Conservation (phyloP, 805 yeast genomes). For the Clavispora carvajalis region DNA sequence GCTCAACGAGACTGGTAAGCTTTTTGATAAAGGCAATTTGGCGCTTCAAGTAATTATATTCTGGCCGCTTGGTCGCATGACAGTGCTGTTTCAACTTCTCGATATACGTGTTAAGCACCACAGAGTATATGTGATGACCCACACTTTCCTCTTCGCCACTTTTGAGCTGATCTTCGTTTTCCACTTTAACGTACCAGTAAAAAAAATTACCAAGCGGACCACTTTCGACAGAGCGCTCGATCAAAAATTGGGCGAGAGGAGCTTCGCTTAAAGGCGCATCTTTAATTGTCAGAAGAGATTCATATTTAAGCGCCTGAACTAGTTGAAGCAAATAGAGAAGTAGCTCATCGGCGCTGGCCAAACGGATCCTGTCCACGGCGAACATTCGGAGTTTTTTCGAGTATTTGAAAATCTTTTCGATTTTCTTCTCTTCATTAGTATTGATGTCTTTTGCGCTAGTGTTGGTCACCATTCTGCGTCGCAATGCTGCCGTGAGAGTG, state of each 20-base stretch:
- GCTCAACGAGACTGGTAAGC: slow-evolving; percentile 59
- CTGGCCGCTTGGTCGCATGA: slow-evolving; percentile 22
- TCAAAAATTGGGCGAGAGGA: slow-evolving; percentile 69
- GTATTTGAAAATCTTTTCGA: slow-evolving; percentile 26
- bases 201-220: slow-evolving; percentile 71
- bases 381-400: slow-evolving; percentile 69
- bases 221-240: slow-evolving; percentile 63
- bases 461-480: slow-evolving; percentile 10
- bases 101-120: slow-evolving; percentile 37
- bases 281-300: slow-evolving; percentile 29
- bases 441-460: slow-evolving; percentile 11
- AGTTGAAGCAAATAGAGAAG: slow-evolving; percentile 79
- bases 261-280: slow-evolving; percentile 34
- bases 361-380: slow-evolving; percentile 78
- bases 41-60: slow-evolving; percentile 38
- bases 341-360: slow-evolving; percentile 76
- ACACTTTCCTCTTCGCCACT: background rate
- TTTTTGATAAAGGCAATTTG: slow-evolving; percentile 69
- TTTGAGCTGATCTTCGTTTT: slow-evolving; percentile 57
- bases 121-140: slow-evolving; percentile 23
- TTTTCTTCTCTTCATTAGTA: slow-evolving; percentile 23
- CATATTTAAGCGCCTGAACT: slow-evolving; percentile 88
- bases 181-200: slow-evolving; percentile 91
- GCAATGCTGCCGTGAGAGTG: slow-evolving; percentile 17
- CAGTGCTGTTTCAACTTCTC: slow-evolving; percentile 29